These are phyloP conservation scores for Wickerhamomyces silvicola DNA, from an alignment of 805 yeast species.

Conservation along the genomic window DNA sequence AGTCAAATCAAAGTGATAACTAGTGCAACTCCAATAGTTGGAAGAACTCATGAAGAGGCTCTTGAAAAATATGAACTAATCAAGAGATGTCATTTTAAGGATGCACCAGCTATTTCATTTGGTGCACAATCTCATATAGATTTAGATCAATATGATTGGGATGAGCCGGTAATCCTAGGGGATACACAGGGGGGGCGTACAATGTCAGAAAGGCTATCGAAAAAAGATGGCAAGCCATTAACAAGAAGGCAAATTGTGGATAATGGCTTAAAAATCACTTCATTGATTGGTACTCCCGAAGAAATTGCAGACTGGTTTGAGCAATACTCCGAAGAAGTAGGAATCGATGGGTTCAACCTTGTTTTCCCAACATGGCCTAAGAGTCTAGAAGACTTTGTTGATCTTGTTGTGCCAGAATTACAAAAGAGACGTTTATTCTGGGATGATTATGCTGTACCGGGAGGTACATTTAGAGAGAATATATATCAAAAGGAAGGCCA, in stretches of 20 bases:
- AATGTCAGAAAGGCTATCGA: constrained; percentile 24
- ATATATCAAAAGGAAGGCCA: constrained; percentile 13
- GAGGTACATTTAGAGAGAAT: no score
- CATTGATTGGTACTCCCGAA: constrained; percentile 29
- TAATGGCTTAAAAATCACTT: constrained; percentile 24
- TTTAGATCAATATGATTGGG: constrained; percentile 24
- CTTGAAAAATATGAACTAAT: constrained; percentile 19
- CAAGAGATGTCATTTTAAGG: constrained; percentile 29
- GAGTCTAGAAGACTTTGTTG: constrained; percentile 31
- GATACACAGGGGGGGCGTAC: constrained; percentile 29
- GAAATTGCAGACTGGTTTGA: constrained; percentile 36
- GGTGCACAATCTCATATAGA: constrained; percentile 42
- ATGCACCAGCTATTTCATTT: constrained; percentile 37
- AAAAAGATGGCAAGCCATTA: constrained; percentile 14
- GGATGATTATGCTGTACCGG: no score
- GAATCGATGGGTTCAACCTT: constrained; percentile 38
- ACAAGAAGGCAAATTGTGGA: constrained; percentile 25
- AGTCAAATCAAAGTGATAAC: constrained; percentile 34
- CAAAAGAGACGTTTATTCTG: no score
- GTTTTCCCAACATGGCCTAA: constrained; percentile 32
- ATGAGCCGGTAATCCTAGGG: constrained; percentile 26
- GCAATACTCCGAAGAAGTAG: constrained; percentile 32
- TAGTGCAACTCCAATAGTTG: constrained; percentile 32
- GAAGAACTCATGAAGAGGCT: constrained; percentile 36
- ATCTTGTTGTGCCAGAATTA: constrained; percentile 26